Evolutionary conservation across 2,329 filamentous ascomycete species (phyloP).

Genomic region (Colletotrichum spaethianum): DNA sequence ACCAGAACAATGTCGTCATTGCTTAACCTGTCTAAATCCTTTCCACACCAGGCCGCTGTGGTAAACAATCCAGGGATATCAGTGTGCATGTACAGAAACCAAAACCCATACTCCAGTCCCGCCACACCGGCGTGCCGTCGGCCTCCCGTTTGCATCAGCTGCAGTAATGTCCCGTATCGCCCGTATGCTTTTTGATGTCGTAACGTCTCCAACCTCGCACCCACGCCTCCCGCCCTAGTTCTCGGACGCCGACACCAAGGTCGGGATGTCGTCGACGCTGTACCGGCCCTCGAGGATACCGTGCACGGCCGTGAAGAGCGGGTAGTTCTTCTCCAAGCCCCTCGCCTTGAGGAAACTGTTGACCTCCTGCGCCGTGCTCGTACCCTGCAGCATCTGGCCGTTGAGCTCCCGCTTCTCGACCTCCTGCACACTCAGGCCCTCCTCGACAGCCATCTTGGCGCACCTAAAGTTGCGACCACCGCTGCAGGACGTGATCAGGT

Average conservation of each 20-base stretch:
- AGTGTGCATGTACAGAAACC: conserved; percentile 23
- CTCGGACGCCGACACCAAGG: conserved; percentile 65
- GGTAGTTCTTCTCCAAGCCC: conserved; percentile 86
- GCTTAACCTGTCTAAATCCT: conserved; percentile 25
- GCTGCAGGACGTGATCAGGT: conserved; percentile 93
- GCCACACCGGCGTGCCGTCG: not conserved
- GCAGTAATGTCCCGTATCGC: conserved; percentile 12
- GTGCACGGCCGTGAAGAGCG: conserved; percentile 91
- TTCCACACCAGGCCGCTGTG: conserved; percentile 33
- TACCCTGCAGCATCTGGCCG: conserved; percentile 97
- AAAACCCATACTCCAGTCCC: not conserved
- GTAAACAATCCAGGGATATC: conserved; percentile 40
- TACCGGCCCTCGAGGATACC: conserved; percentile 82
- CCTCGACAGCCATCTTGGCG: conserved; percentile 88
- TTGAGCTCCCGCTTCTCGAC: conserved; percentile 93
- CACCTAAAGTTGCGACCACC: conserved; percentile 96
- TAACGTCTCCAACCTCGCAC: not conserved
- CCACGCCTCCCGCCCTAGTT: conserved; percentile 19
- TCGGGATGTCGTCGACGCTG: conserved; percentile 85
- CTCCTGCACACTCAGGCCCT: conserved; percentile 84
- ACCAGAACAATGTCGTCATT: conserved; percentile 11
- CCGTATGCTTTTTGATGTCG: not conserved
- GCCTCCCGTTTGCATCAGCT: not conserved
- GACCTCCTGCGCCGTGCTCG: conserved; percentile 91
- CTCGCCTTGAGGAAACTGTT: conserved; percentile 87